phyloP scores from a whole-genome alignment of 495 filamentous ascomycete genomes.

The Bacidia gigantensis region DNA sequence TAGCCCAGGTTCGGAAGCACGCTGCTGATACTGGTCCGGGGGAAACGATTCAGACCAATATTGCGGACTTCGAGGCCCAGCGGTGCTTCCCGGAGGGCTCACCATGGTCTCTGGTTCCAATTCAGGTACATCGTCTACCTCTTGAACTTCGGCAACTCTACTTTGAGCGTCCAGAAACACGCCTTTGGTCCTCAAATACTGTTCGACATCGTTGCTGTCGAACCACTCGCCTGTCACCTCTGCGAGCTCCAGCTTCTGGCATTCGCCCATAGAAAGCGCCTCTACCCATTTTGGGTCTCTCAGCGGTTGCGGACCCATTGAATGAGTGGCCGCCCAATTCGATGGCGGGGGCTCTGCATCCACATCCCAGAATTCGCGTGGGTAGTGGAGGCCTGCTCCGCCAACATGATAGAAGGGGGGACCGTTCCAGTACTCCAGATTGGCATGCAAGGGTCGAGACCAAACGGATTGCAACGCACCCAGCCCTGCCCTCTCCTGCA shows the following conservation, averaged over 20 bases:
- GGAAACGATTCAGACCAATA: background rate
- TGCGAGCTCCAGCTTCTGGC: constrained; percentile 29
- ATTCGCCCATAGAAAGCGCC: constrained; percentile 25
- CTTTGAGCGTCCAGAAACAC: constrained; percentile 16
- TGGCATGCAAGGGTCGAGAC: constrained; percentile 27
- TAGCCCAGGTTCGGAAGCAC: too few relatives aligned
- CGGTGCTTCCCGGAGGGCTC: background rate
- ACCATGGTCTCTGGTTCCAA: background rate
- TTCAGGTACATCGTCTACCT: background rate
- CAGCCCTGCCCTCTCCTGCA: constrained; percentile 35
- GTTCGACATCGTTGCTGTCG: constrained; percentile 56
- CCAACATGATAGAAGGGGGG: constrained; percentile 50
- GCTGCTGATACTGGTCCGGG: too few relatives aligned
- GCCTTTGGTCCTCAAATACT: constrained; percentile 20
- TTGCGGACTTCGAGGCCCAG: background rate
- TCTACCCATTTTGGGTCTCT: constrained; percentile 26
- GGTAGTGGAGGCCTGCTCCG: constrained; percentile 54
- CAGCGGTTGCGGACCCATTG: constrained; percentile 16
- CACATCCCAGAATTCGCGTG: constrained; percentile 22
- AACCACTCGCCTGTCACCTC: constrained; percentile 59
- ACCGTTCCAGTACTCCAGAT: constrained; percentile 43
- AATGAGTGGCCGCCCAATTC: constrained; percentile 22
- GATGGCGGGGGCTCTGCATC: constrained; percentile 20
- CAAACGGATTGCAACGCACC: constrained; percentile 32
- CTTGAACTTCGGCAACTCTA: constrained; percentile 10